A percentile compares a stretch with the other conserved stretches of the same genome.
Conservation (phyloP, 257 asterid genomes). For the Fraxinus anomala region DNA sequence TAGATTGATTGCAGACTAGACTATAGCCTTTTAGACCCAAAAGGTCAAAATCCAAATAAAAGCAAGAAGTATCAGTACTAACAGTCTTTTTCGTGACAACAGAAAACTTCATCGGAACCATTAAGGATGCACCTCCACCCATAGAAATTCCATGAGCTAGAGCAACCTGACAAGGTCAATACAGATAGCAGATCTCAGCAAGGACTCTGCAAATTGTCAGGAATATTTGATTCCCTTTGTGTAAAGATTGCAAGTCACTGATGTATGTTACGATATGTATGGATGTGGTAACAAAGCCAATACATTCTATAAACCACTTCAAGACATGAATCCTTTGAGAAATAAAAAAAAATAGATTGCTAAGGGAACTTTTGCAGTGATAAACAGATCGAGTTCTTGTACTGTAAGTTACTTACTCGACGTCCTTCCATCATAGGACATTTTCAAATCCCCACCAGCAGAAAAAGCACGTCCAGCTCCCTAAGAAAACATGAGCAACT, state of each 20-base stretch:
- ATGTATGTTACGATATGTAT: conserved; percentile 42
- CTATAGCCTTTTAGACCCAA: not conserved
- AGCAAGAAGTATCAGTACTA: conserved; percentile 29
- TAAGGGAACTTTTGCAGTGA: conserved; percentile 17
- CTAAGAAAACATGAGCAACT: conserved; percentile 36
- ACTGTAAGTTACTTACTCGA: conserved; percentile 46
- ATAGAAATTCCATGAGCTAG: conserved; percentile 87
- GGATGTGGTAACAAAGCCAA: conserved; percentile 97
- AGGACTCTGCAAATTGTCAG: not conserved
- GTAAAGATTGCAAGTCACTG: not conserved
- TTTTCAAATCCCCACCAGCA: conserved; percentile 93
- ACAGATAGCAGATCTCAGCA: conserved; percentile 5
- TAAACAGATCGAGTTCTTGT: conserved; percentile 11
- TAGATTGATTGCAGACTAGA: conserved; percentile 2
- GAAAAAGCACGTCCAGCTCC: conserved; percentile 97
- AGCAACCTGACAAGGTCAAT: conserved; percentile 60
- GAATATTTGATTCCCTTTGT: not conserved
- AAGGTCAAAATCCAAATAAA: not conserved
- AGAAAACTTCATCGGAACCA: conserved; percentile 91
- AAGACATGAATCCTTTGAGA: conserved; percentile 74
- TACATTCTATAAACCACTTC: conserved; percentile 93
- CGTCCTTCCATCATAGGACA: conserved; percentile 81
- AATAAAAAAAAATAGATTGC: conserved; percentile 15
- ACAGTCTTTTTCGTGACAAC: conserved; percentile 93
- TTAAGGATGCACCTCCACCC: conserved; percentile 98